A percentile compares a stretch with the other conserved stretches of the same genome.
phyloP scores from a whole-genome alignment of 345 rosid species.

The Zanthoxylum bungeanum region DNA sequence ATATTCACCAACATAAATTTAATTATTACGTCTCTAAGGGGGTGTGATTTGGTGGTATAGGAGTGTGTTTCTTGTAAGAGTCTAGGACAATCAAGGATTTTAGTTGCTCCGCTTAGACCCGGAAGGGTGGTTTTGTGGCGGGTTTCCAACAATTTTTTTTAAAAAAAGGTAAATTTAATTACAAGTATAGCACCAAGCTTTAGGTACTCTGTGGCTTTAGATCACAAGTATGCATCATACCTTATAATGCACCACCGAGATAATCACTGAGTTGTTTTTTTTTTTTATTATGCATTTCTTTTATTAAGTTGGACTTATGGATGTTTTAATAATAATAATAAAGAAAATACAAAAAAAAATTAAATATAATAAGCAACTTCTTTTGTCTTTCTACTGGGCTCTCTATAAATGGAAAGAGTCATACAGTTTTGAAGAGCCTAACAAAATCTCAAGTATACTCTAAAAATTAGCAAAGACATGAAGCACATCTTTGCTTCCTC shows the following conservation, averaged over 20 bases:
- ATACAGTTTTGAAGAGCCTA: neutral
- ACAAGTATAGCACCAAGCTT: neutral
- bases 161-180: neutral
- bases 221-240: neutral
- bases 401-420: conserved; percentile 7
- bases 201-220: neutral
- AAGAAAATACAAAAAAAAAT: neutral
- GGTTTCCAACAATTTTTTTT: too few relatives aligned
- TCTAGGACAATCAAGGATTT: too few relatives aligned
- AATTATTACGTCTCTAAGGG: too few relatives aligned
- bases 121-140: too few relatives aligned
- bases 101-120: too few relatives aligned
- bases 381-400: neutral
- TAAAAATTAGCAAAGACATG: conserved; percentile 15
- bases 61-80: too few relatives aligned
- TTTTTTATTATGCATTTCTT: neutral
- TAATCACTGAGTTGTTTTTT: neutral
- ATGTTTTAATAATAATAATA: neutral
- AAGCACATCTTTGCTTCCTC: conserved; percentile 23
- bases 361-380: neutral
- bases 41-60: too few relatives aligned
- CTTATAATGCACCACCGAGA: conserved; percentile 1
- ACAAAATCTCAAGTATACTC: neutral
- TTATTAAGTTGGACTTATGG: neutral
- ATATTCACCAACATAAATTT: too few relatives aligned